Percentiles rank a stretch among this genome's conserved stretches.
These are phyloP conservation scores for Peribolospora kevripleyi DNA, from an alignment of 768 basidiomycete genomes.

Conservation along the genomic window DNA sequence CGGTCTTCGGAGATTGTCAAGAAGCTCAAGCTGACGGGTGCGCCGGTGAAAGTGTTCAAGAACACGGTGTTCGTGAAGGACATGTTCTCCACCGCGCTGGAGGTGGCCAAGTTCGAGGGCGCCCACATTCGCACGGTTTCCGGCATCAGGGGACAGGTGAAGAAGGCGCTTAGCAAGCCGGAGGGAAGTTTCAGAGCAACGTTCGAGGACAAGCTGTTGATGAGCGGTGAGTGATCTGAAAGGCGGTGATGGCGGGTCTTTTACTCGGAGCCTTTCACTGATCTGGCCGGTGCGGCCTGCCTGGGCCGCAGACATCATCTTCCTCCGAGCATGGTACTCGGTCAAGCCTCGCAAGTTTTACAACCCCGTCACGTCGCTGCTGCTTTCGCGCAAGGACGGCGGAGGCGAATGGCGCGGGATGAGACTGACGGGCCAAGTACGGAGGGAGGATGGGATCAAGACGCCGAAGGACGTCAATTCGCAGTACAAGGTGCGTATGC, in stretches of 20 bases:
- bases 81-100: conserved; percentile 81
- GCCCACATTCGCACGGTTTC: conserved; percentile 89
- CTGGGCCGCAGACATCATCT: conserved; percentile 47
- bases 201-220: conserved; percentile 91
- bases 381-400: conserved; percentile 50
- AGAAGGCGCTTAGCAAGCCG: conserved; percentile 83
- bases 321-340: conserved; percentile 89
- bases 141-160: conserved; percentile 86
- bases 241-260: no score
- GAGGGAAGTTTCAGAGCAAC: conserved; percentile 89
- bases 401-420: conserved; percentile 50
- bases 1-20: conserved; percentile 86
- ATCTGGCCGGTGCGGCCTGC: neutral
- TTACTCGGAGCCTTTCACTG: neutral
- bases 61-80: conserved; percentile 96
- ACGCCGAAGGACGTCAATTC: conserved; percentile 65
- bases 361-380: conserved; percentile 78
- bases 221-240: conserved; percentile 45
- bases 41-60: conserved; percentile 82
- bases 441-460: conserved; percentile 59
- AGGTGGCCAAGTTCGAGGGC: conserved; percentile 96
- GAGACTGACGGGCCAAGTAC: conserved; percentile 81
- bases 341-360: conserved; percentile 87
- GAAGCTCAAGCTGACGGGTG: conserved; percentile 87
- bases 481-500: conserved; percentile 39